Evolutionary conservation across 1,139 yeast genomes (phyloP), one percentile per base, ranked within the genome.

Genomic region (Pichia sp.): DNA sequence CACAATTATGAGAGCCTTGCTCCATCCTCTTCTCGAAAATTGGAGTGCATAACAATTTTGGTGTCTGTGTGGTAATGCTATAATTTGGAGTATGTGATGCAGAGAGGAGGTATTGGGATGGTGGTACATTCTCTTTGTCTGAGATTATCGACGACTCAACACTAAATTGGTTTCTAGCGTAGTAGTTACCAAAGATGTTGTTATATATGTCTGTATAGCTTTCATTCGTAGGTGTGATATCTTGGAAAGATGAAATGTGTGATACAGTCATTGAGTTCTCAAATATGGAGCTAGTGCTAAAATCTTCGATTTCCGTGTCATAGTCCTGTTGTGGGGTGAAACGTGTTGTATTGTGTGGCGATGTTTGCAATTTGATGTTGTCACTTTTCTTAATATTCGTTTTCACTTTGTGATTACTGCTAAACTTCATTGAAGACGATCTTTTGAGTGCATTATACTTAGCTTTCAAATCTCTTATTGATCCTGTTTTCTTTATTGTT

Each of bases 31-130:
- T 18, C 21, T 23, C 34, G 21, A 27, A 30, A 17, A n/a, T 17
- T 16, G 38, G 31, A 15, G 15, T 18, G 8, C 11, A 27, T 21
- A 27, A 27, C 3, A 29, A 12, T 20, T 26, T 21, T 25, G 30
- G 33, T 9, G 31, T 29, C 12, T 2, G 2, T 22, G 29, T 21
- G 3, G 21, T n/a, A 1, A 39, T 27, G 6, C 31, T 17, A 18
- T 15, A 39, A 13, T 35, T 39, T 21, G 42, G 40, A 18, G 33
- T 33, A 19, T 25, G 15, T 3, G 42, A 39, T 15, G 28, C 18
- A n/a, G 33, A 30, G 14, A 39, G 24, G 2, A 17, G 22, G 25
- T 36, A 33, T 19, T 25, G 16, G 11, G 19, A 7, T 3, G 32
- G 32, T 16, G 29, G 10, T 4, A 29, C 21, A 19, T 33, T 32